A percentile compares a stretch with the other conserved stretches of the same genome.
phyloP scores from a whole-genome alignment of 306 rosid genomes.

The Vigna hirtella region DNA sequence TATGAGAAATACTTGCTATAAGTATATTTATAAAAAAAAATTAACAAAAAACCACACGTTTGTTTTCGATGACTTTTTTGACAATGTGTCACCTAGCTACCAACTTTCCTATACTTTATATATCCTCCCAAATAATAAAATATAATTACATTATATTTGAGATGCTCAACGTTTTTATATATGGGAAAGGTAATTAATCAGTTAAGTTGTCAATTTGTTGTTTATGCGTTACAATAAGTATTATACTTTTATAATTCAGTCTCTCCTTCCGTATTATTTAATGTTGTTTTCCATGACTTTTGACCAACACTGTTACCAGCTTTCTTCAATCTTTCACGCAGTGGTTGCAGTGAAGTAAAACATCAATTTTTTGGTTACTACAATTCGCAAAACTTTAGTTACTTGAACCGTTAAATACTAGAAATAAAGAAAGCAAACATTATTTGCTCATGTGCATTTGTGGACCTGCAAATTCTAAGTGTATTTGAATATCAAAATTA shows the following conservation, averaged over 20 bases:
- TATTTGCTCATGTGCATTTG: not conserved
- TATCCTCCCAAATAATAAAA: not conserved
- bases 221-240: not conserved
- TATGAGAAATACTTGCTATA: too few relatives aligned
- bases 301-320: not conserved
- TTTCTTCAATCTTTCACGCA: not conserved
- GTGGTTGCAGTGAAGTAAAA: not conserved
- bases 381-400: not conserved
- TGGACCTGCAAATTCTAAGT: not conserved
- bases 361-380: constrained; percentile 6
- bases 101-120: not conserved
- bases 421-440: not conserved
- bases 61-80: too few relatives aligned
- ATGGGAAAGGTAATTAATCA: not conserved
- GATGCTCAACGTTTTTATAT: not conserved
- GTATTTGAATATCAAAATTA: not conserved
- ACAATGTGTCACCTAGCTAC: too few relatives aligned
- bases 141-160: not conserved
- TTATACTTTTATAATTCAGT: not conserved
- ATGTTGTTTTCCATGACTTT: not conserved
- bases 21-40: too few relatives aligned
- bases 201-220: not conserved
- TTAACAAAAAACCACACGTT: too few relatives aligned
- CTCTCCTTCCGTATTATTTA: not conserved
- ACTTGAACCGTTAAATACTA: not conserved